Evolutionary conservation across 345 rosid genomes (phyloP).

Genomic region (Erysimum cheiranthoides): DNA sequence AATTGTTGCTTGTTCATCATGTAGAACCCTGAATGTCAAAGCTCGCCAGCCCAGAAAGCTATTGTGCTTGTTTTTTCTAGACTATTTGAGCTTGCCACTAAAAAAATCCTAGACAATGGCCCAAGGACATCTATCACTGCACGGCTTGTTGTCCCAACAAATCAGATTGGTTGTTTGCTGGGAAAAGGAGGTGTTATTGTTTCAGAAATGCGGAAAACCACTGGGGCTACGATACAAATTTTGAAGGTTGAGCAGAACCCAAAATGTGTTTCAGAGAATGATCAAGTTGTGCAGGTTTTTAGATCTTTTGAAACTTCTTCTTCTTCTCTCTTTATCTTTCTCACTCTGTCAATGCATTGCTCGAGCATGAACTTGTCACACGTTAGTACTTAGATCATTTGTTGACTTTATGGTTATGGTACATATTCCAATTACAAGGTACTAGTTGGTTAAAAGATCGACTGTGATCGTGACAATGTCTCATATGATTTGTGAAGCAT

Average conservation of each 20-base stretch:
- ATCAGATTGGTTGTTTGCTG: constrained; percentile 82
- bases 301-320: background rate
- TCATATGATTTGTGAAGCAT: constrained; percentile 27
- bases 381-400: constrained; percentile 42
- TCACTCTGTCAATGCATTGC: no score
- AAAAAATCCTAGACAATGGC: constrained; percentile 56
- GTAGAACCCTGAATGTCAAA: constrained; percentile 65
- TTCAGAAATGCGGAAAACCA: constrained; percentile 76
- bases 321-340: no score
- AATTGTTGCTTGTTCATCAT: constrained; percentile 46
- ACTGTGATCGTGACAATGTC: constrained; percentile 13
- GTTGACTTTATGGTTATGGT: constrained; percentile 19
- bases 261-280: constrained; percentile 67
- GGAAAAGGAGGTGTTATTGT: constrained; percentile 79
- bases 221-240: constrained; percentile 67
- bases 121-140: constrained; percentile 57
- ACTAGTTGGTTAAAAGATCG: constrained; percentile 17
- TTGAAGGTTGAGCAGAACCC: constrained; percentile 62
- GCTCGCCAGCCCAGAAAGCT: constrained; percentile 84
- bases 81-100: constrained; percentile 63
- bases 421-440: constrained; percentile 7
- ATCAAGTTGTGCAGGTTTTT: constrained; percentile 86
- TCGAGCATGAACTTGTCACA: no score
- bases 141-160: constrained; percentile 78
- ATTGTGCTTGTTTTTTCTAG: constrained; percentile 72